Evolutionary conservation across 2,329 filamentous ascomycete genomes (phyloP), one percentile per base, ranked within the genome.

Genomic region (Exophiala sp.): DNA sequence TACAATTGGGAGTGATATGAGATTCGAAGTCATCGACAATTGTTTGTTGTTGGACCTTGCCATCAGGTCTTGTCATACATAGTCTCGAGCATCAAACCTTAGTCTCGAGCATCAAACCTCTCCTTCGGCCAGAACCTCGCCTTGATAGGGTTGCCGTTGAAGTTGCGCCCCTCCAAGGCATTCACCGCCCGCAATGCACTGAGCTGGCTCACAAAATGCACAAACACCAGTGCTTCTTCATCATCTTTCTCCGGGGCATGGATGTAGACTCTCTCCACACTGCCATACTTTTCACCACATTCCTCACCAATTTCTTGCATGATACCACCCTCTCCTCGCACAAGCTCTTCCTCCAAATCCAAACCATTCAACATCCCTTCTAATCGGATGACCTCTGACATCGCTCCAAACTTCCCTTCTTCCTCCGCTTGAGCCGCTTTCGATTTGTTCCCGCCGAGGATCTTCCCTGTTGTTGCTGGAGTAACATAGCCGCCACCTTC

Each of bases 271-370:
- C 89, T 79, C 70, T 95, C 88, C 4, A 96, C 87, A 41, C 84
- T 81, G 12, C 91, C 91, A 68, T 95, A 95, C 84, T 90, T 91
- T 61, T 89, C 84, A 46, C 85, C 86, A 70, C 95, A 96, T 68
- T 95, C 89, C 66, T 96, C 89, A 5, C 94, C 94, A 70, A 99
- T 96, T 69, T 96, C 91, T 73, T 97, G 92, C 63, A 92, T 86
- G 47, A 99, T 74, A 11, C 80, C 79, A 50, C 79, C 79, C 33
- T 83, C 79, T 14, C 75, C 72, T 10, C 78, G 73, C 55, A 85
- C 82, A 45, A 96, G 83, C 69, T 96, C 92, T n/a, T 77, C 78
- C 53, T 86, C 81, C 41, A 96, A 73, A 66, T 96, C 80, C 77
- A 97, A 85, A 5, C 87, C 88, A 58, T 94, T 85, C 1, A 97